Conservation (phyloP, 2,329 filamentous ascomycete genomes). For the Hymenoscyphus occultus region DNA sequence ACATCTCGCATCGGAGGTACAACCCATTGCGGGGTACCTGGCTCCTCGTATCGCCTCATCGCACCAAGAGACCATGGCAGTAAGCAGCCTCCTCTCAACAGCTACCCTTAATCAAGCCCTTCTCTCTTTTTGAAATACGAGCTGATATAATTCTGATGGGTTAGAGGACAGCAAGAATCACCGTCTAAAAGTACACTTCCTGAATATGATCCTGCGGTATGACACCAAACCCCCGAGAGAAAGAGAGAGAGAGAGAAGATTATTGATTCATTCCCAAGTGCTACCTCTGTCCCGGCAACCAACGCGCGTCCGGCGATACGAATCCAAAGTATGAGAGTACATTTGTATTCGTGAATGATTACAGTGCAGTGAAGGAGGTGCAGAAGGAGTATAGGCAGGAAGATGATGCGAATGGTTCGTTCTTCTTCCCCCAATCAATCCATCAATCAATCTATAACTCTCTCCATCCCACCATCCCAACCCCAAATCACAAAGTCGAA, state of each 20-base stretch:
- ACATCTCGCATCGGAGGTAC: slow-evolving; percentile 93
- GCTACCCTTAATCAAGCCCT: no score
- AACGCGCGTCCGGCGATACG: slow-evolving; percentile 77
- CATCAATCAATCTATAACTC: not conserved
- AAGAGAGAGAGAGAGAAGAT: not conserved
- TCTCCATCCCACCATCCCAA: not conserved
- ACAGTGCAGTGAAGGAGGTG: slow-evolving; percentile 91
- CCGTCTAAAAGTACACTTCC: slow-evolving; percentile 68
- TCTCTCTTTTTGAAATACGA: not conserved
- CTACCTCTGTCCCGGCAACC: slow-evolving; percentile 91
- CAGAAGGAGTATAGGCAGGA: slow-evolving; percentile 70
- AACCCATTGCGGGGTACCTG: slow-evolving; percentile 88
- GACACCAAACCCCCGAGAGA: slow-evolving; percentile 23
- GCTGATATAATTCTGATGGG: slow-evolving; percentile 12
- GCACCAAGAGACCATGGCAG: slow-evolving; percentile 98
- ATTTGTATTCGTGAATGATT: slow-evolving; percentile 96
- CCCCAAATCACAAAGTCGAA: not conserved
- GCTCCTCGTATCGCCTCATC: slow-evolving; percentile 92
- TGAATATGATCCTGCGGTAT: slow-evolving; percentile 72
- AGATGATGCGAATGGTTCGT: slow-evolving; percentile 26
- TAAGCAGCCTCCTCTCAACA: slow-evolving; percentile 46
- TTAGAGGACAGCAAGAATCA: slow-evolving; percentile 73
- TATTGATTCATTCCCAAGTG: slow-evolving; percentile 54
- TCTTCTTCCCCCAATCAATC: no score
- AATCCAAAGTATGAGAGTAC: slow-evolving; percentile 87